A percentile compares a stretch with the other conserved stretches of the same genome.
These are phyloP conservation scores for Trichosporon ovoides DNA, from an alignment of 1,284 basidiomycete species.

Conservation along the genomic window DNA sequence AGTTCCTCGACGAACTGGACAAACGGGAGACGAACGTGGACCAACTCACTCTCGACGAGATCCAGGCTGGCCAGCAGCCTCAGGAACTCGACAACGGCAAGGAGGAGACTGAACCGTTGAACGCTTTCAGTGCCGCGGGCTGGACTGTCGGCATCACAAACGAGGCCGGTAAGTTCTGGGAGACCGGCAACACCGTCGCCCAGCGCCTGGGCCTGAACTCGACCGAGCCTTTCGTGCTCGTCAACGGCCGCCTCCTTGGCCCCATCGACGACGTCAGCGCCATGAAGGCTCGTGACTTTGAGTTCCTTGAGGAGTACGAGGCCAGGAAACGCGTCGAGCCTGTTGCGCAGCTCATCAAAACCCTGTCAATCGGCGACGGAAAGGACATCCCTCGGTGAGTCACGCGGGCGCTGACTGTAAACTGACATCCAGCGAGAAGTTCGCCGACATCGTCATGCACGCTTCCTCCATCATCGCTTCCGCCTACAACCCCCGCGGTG, in stretches of 20 bases:
- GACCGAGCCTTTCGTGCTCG: constrained; percentile 60
- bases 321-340: constrained; percentile 62
- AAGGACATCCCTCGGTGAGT: constrained; percentile 52
- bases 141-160: constrained; percentile 28
- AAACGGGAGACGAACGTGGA: constrained; percentile 13
- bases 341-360: constrained; percentile 60
- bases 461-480: constrained; percentile 66
- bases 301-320: constrained; percentile 65
- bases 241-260: constrained; percentile 74
- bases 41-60: constrained; percentile 20
- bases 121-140: constrained; percentile 21
- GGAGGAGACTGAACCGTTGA: constrained; percentile 1
- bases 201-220: constrained; percentile 54
- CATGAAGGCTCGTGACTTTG: constrained; percentile 65
- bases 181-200: constrained; percentile 24
- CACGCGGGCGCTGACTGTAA: neutral
- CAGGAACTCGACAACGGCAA: neutral
- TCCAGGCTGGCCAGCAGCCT: constrained; percentile 1
- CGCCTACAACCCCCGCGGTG: constrained; percentile 60
- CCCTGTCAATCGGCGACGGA: constrained; percentile 51
- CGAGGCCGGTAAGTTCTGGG: constrained; percentile 43
- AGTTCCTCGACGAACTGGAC: constrained; percentile 35
- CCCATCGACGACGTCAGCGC: constrained; percentile 54
- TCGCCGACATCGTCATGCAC: constrained; percentile 60
- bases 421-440: constrained; percentile 51